Evolutionary conservation across 2,329 filamentous ascomycete species (phyloP).

Genomic region (Nigrospora oryzae): DNA sequence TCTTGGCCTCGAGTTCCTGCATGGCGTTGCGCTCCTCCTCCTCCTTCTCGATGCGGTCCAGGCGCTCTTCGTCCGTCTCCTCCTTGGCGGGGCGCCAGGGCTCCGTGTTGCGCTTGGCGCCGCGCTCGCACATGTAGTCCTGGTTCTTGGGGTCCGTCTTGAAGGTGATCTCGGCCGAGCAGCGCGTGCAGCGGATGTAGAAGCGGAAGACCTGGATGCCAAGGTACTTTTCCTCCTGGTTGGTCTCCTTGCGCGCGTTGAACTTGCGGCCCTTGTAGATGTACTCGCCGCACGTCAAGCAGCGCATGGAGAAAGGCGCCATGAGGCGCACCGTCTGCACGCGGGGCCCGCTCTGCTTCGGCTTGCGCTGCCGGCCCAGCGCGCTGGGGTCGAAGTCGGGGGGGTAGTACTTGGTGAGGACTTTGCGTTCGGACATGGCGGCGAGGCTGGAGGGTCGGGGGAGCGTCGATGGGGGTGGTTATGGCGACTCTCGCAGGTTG

Average conservation of each 20-base stretch:
- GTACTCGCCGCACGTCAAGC: conserved; percentile 55
- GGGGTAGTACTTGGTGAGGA: conserved; percentile 48
- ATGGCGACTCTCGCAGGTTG: too few species aligned
- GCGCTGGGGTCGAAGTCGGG: conserved; percentile 86
- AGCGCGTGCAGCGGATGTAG: conserved; percentile 84
- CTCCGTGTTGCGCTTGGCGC: conserved; percentile 89
- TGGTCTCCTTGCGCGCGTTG: conserved; percentile 89
- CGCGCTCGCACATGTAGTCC: conserved; percentile 66
- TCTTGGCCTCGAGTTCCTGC: conserved; percentile 92
- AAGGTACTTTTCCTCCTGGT: conserved; percentile 80
- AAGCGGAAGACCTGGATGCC: conserved; percentile 82
- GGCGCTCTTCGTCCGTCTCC: conserved; percentile 80
- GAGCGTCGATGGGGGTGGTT: neutral
- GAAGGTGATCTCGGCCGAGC: conserved; percentile 82
- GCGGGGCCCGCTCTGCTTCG: conserved; percentile 68
- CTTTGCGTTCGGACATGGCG: conserved; percentile 35
- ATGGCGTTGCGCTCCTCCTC: conserved; percentile 80
- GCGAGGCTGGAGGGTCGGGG: neutral
- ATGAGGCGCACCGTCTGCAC: conserved; percentile 84
- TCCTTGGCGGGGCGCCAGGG: conserved; percentile 71
- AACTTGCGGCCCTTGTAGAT: conserved; percentile 94
- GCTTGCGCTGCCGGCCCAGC: conserved; percentile 56
- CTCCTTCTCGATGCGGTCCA: conserved; percentile 77
- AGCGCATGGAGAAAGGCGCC: conserved; percentile 61
- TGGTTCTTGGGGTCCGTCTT: conserved; percentile 91